Percentiles rank a stretch among this genome's conserved stretches.
phyloP scores from a whole-genome alignment of 768 basidiomycete species.

The Leccinum variicolor region DNA sequence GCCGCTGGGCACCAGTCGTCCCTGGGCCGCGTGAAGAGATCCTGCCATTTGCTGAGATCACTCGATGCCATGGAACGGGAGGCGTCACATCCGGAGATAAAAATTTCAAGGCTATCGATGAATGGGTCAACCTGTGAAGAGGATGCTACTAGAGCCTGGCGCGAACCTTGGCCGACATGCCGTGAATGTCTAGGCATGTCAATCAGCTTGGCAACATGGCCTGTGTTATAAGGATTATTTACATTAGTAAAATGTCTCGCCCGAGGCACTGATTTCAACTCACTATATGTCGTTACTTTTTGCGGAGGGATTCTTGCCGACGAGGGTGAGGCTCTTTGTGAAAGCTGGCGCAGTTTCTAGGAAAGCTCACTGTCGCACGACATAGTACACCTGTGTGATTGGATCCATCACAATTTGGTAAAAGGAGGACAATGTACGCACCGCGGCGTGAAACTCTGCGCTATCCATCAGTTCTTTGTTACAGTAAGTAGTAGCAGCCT shows the following conservation, averaged over 20 bases:
- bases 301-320: constrained; percentile 51
- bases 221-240: constrained; percentile 33
- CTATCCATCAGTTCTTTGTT: constrained; percentile 41
- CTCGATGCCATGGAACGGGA: constrained; percentile 80
- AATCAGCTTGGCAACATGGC: constrained; percentile 75
- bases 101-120: constrained; percentile 67
- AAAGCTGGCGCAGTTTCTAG: neutral
- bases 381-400: constrained; percentile 59
- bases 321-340: neutral
- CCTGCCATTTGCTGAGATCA: constrained; percentile 63
- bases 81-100: constrained; percentile 55
- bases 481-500: too few species aligned
- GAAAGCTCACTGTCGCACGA: constrained; percentile 47
- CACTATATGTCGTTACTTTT: constrained; percentile 77
- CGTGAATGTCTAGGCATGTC: constrained; percentile 78
- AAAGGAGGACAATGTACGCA: constrained; percentile 24
- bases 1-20: constrained; percentile 72
- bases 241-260: neutral
- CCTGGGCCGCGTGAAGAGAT: constrained; percentile 85
- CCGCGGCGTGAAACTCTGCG: constrained; percentile 61
- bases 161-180: constrained; percentile 77
- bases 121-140: neutral
- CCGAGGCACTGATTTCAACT: constrained; percentile 6
- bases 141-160: neutral
- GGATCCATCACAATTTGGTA: neutral